Conservation (phyloP, 1,284 basidiomycete species). For the Hypsizygus ulmarius region DNA sequence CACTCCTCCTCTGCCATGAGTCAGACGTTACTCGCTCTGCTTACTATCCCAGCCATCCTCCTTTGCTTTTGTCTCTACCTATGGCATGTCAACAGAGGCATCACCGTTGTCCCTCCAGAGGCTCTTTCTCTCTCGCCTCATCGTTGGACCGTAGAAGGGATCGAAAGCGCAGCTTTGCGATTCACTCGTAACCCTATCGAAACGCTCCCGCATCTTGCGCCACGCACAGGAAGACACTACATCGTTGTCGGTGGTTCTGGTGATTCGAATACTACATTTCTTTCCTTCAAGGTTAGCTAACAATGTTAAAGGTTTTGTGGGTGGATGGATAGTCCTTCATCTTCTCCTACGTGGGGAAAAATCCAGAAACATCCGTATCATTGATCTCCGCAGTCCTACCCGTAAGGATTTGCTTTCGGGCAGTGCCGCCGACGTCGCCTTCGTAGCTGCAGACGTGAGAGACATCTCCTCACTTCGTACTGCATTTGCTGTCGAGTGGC, state of each 20-base stretch:
- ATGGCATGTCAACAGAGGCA: slow-evolving; percentile 47
- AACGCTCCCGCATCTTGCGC: too few species aligned
- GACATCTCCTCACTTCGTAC: slow-evolving; percentile 48
- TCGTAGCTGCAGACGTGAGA: slow-evolving; percentile 57
- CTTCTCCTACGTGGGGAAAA: slow-evolving; percentile 68
- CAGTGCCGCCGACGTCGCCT: slow-evolving; percentile 48
- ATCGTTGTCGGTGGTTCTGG: slow-evolving; percentile 44
- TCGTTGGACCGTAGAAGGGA: slow-evolving; percentile 41
- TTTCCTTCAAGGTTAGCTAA: slow-evolving; percentile 29
- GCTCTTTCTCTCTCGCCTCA: slow-evolving; percentile 44
- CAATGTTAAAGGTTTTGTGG: slow-evolving; percentile 71
- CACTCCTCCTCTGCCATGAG: too few species aligned
- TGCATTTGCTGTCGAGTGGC: slow-evolving; percentile 69
- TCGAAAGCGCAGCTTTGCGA: too few species aligned
- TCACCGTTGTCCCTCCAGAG: slow-evolving; percentile 44
- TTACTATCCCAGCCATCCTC: too few species aligned
- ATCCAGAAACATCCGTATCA: slow-evolving; percentile 57
- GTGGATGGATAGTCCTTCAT: slow-evolving; percentile 72
- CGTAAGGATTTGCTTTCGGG: slow-evolving; percentile 53
- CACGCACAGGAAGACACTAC: slow-evolving; percentile 39
- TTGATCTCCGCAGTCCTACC: slow-evolving; percentile 60
- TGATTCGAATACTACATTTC: slow-evolving; percentile 12
- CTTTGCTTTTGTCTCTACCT: slow-evolving; percentile 39
- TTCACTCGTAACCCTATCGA: too few species aligned
- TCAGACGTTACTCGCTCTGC: too few species aligned